Evolutionary conservation across 495 filamentous ascomycete genomes (phyloP), one percentile per base, ranked within the genome.

Genomic region (Patellaria atrata): DNA sequence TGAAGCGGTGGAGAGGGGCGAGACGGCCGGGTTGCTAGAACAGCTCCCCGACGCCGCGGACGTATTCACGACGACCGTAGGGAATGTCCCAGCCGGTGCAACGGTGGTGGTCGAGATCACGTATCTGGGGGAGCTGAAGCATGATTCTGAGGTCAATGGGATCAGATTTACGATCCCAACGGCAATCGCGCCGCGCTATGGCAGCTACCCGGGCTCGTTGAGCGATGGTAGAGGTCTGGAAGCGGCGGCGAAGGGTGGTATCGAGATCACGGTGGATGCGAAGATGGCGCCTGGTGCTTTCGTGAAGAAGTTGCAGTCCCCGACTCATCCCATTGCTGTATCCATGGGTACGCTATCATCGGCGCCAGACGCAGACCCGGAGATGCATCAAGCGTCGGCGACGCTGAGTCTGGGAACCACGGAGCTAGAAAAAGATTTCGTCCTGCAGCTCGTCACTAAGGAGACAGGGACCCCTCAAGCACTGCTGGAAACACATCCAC

Each of bases 61-160:
- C 55, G 63, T 77, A 14, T 79, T 80, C 57, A 70, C 61, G 16
- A 72, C 71, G 1, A 70, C 64, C 3, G 48, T 81, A 2, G 75
- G 73, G 17, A 80, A 79, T 42, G 61, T 81, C 19, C 70, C 70
- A 0, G 61, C 67, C 1, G 59, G 61, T 2, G 56, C 55, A 6
- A 61, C 50, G 11, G 59, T 79, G 7, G 33, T 63, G 7, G 63
- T 80, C 9, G 62, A 68, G 19, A 68, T 80, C 38, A 69, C 64
- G 3, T 79, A 79, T 44, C 50, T 78, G 2, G 70, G 71, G 10
- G 76, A 82, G 46, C 55, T 82, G 40, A 77, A 77, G 50, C 65
- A 77, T 44, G 72, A 79, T 47, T 58, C 62, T 29, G 70, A 71
- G 32, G 56, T 60, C 1, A 67, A 80, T 49, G 72, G 74, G 10